Evolutionary conservation across 441 rosid genomes (phyloP).

Genomic region (Euphorbia celastroides): DNA sequence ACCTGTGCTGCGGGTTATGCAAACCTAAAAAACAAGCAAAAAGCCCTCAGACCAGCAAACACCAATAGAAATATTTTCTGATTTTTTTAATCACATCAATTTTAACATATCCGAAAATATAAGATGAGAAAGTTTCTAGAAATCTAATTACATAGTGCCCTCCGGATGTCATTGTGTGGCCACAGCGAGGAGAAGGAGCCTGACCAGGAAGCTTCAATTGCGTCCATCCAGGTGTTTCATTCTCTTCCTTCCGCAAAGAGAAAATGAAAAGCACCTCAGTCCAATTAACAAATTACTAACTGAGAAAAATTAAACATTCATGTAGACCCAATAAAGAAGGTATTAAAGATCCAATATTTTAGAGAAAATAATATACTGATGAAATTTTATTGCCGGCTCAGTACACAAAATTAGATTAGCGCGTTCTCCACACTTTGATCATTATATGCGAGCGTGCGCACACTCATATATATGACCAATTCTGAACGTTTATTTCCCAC

Average conservation of each 20-base stretch:
- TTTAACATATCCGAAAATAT: neutral
- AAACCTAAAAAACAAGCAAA: neutral
- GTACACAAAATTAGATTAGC: neutral
- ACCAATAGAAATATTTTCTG: neutral
- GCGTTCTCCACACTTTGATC: too few species aligned
- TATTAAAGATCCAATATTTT: neutral
- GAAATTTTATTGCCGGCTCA: neutral
- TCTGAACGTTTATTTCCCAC: too few species aligned
- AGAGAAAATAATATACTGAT: neutral
- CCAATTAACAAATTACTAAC: slow-evolving; percentile 7
- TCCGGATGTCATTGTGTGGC: slow-evolving; percentile 89
- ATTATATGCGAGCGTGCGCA: too few species aligned
- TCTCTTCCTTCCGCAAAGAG: slow-evolving; percentile 92
- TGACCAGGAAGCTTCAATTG: slow-evolving; percentile 99
- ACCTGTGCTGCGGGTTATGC: neutral
- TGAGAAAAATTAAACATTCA: neutral
- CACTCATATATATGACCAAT: too few species aligned
- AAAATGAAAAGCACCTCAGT: slow-evolving; percentile 32
- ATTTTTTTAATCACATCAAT: neutral
- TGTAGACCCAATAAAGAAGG: neutral
- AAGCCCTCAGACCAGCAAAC: neutral
- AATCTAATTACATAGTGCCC: slow-evolving; percentile 75
- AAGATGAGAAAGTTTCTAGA: slow-evolving; percentile 9
- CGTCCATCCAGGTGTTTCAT: slow-evolving; percentile 97
- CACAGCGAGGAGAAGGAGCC: slow-evolving; percentile 94